phyloP scores from a whole-genome alignment of 2,329 filamentous ascomycete genomes.

The Botrytis paeoniae region DNA sequence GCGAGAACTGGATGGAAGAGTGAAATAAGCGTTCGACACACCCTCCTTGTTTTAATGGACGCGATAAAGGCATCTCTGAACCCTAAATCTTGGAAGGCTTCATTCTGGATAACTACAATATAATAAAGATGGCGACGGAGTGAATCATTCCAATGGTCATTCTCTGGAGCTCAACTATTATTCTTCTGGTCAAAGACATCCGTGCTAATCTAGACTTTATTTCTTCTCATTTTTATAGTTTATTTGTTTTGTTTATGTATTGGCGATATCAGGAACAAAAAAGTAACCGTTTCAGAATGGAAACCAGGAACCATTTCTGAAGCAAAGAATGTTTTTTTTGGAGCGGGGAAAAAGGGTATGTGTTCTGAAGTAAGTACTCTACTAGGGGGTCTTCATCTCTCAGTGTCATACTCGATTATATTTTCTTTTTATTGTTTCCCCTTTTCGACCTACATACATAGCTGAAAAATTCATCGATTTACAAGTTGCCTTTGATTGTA shows the following conservation, averaged over 20 bases:
- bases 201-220: neutral
- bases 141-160: neutral
- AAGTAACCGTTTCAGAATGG: neutral
- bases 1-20: slow-evolving; percentile 63
- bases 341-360: neutral
- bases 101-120: slow-evolving; percentile 10
- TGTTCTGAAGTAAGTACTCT: neutral
- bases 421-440: neutral
- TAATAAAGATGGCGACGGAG: neutral
- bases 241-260: neutral
- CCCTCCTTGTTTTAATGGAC: slow-evolving; percentile 96
- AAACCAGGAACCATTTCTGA: neutral
- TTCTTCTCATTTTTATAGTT: neutral
- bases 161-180: neutral
- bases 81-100: slow-evolving; percentile 53
- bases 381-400: neutral
- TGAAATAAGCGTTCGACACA: slow-evolving; percentile 99
- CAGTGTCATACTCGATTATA: neutral
- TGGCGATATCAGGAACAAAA: no score
- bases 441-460: neutral
- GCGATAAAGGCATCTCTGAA: slow-evolving; percentile 98
- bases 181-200: neutral
- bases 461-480: neutral
- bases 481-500: neutral
- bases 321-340: neutral